Base-by-base conservation (phyloP, 2,329 filamentous ascomycete genomes). In the Tolypocladium inflatum region DNA sequence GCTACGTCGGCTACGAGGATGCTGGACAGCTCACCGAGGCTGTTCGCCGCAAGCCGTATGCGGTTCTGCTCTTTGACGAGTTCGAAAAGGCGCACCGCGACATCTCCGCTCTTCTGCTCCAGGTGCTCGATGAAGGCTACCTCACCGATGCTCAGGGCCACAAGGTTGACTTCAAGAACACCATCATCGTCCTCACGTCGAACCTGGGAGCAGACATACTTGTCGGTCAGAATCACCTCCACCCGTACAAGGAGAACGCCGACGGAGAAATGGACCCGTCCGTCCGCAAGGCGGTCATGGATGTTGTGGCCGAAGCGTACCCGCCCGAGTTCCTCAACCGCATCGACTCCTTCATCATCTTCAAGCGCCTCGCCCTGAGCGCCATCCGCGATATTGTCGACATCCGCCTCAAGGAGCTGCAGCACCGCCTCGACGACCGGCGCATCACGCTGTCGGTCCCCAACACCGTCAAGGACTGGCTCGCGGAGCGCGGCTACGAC, bases 11-110 rank as follows among this genome's bases (percentile, higher is more conserved):
- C 11, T 97, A 97, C 68, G 94, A 99, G 53, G 94, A 97, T 68
- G 92, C 93, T 4, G 94, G 94, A 0, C 94, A 97, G 73, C 81
- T 99, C 13, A 97, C 94, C 1, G 94, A 99, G 74, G 92, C 93
- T 5, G 91, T 99, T 3, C 85, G 94, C 58, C 84, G 94, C 60
- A 97, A 97, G 72, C 94, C 94, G 0, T 97, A 97, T 65, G 92
- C 93, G 0, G 91, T 99, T 0, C 80, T 99, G 0, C 80, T 99
- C 2, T 96, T 99, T 65, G 94, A 99, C 70, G 94, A 97, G 70
- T 97, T 97, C 65, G 94, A 99, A 70, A 97, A 99, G 71, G 94
- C 93, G 0, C 94, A 97, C 70, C 87, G 90, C 57, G 94, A 99
- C 66, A 97, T 97, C 63, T 95, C 91, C 0, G 88, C 92, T 0